Conservation (phyloP, 2,329 filamentous ascomycete genomes). For the Penicillium concentricum region DNA sequence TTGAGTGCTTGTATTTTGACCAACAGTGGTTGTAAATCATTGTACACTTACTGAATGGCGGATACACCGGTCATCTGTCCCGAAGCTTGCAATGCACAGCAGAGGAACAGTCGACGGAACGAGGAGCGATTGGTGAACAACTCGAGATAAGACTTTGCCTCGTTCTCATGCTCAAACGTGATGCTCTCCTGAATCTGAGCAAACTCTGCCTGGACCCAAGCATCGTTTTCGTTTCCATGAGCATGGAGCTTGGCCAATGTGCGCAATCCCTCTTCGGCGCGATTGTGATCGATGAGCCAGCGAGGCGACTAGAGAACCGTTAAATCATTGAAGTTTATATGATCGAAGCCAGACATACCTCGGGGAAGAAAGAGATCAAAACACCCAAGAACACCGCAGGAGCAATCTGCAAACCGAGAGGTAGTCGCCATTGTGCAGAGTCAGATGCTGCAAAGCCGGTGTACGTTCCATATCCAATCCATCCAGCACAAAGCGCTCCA, state of each 20-base stretch:
- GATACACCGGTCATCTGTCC: constrained; percentile 75
- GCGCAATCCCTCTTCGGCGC: constrained; percentile 61
- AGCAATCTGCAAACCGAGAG: constrained; percentile 68
- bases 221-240: constrained; percentile 63
- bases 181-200: constrained; percentile 68
- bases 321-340: neutral
- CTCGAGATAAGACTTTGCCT: constrained; percentile 68
- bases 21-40: too few species aligned
- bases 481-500: constrained; percentile 68
- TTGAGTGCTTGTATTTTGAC: neutral
- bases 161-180: constrained; percentile 64
- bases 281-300: constrained; percentile 73
- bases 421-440: constrained; percentile 60
- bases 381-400: constrained; percentile 64
- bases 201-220: constrained; percentile 72
- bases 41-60: constrained; percentile 59
- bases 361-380: constrained; percentile 71
- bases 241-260: constrained; percentile 70
- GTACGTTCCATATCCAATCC: constrained; percentile 68
- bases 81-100: constrained; percentile 66
- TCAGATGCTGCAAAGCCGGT: constrained; percentile 49
- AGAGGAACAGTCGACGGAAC: constrained; percentile 71
- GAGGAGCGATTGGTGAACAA: constrained; percentile 65
- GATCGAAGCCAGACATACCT: constrained; percentile 38
- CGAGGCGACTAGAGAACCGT: constrained; percentile 49